These are phyloP conservation scores for Cladosporium colombiae DNA, from an alignment of 2,329 filamentous ascomycete species.

Conservation along the genomic window DNA sequence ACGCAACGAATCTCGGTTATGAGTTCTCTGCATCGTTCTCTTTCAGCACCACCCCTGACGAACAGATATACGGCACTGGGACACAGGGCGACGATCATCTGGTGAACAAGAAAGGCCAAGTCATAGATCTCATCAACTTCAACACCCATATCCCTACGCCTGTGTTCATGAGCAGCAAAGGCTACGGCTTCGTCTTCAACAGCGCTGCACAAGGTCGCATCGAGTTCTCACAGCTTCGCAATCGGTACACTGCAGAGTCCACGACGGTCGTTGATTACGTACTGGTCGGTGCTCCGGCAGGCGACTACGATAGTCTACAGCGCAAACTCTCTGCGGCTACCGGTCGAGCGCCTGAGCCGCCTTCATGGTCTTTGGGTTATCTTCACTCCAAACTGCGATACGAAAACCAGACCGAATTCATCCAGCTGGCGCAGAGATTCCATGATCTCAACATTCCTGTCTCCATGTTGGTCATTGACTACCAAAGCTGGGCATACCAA, in stretches of 20 bases:
- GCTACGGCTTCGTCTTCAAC: conserved; percentile 39
- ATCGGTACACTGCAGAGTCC: conserved; percentile 32
- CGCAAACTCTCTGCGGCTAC: conserved; percentile 32
- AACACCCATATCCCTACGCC: conserved; percentile 38
- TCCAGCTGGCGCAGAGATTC: conserved; percentile 34
- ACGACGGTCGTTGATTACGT: conserved; percentile 38
- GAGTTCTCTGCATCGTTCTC: conserved; percentile 42
- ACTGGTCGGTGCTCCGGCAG: conserved; percentile 32
- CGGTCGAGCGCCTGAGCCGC: conserved; percentile 34
- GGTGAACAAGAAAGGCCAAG: conserved; percentile 37
- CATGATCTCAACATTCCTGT: conserved; percentile 35
- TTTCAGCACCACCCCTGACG: conserved; percentile 39
- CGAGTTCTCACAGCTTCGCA: conserved; percentile 34
- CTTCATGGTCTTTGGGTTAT: conserved; percentile 36
- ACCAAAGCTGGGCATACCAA: conserved; percentile 36
- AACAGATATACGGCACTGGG: conserved; percentile 38
- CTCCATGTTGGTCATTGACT: conserved; percentile 38
- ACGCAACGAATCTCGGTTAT: conserved; percentile 36
- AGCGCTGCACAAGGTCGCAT: conserved; percentile 34
- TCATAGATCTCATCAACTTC: conserved; percentile 37
- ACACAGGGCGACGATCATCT: conserved; percentile 34
- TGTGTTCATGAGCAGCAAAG: conserved; percentile 34
- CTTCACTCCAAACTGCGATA: conserved; percentile 37
- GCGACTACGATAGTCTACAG: conserved; percentile 36
- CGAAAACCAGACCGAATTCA: conserved; percentile 36